Evolutionary conservation across 192 early-diverging fungal genomes (phyloP), one percentile per base, ranked within the genome.

Genomic region (Podochytrium sp.): DNA sequence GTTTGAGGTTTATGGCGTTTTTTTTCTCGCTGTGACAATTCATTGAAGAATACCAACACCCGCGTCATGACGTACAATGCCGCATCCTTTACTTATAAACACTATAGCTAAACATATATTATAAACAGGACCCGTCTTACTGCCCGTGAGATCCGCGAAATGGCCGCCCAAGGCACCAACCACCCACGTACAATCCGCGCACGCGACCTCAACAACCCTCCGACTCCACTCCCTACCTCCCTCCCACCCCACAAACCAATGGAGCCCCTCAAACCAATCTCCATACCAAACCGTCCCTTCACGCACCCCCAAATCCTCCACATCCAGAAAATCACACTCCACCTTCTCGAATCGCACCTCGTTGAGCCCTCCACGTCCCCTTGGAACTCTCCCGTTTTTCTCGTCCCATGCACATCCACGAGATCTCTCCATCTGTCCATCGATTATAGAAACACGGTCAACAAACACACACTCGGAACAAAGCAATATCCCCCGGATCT

Each of bases 361-460:
- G 30, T 55, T 25, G 25, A 55, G 30, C 12, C 52, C 10, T 7
- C 23, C 7, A 10, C 20, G 5, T 55, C 52, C 0, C 7, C 7
- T 20, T 55, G 52, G 52, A 55, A 55, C 52, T 55, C 52, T 20
- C 52, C 52, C 7, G 23, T 55, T 6, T 55, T 23, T 6, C 7
- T 55, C 16, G 7, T 29, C 7, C 7, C 7, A 23, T 23, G 52
- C 23, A 6, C 52, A 5, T 55, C 30, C 30, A 29, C 7, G 7
- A 23, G 16, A 7, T 55, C 16, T 0, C 12, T 23, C 52, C 30
- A 29, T 1, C 25, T 55, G 5, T 7, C 16, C 52, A 29, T 55
- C 52, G 52, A 55, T 29, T 55, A 55, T 55, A 55, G 30, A 55
- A 55, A 55, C 52, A 55, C 52, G 23, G 23, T 55, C 52, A 55